phyloP scores from a whole-genome alignment of 768 basidiomycete species.

The Amanita polypyramis region DNA sequence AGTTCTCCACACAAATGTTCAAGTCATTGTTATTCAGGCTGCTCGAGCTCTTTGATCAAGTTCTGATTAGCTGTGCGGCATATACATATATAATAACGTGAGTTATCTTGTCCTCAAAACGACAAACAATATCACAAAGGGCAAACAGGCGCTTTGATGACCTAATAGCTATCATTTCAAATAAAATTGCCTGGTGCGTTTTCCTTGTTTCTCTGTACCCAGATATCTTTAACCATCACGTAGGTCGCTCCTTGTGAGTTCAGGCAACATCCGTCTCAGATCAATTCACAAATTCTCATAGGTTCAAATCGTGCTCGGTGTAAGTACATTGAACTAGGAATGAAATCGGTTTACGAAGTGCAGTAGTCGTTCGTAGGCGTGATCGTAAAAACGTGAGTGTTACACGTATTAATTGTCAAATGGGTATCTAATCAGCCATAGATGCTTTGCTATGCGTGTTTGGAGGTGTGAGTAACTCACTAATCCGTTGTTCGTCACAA shows the following conservation, averaged over 20 bases:
- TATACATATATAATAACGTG: constrained; percentile 49
- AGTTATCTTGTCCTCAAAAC: constrained; percentile 12
- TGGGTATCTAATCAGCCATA: constrained; percentile 12
- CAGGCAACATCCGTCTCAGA: not conserved
- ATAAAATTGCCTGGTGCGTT: constrained; percentile 25
- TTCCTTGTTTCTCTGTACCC: not conserved
- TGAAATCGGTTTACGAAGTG: not conserved
- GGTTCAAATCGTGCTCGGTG: constrained; percentile 25
- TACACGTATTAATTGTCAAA: not conserved
- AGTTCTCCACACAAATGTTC: not conserved
- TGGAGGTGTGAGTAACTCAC: constrained; percentile 41
- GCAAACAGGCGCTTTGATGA: constrained; percentile 26
- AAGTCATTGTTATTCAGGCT: constrained; percentile 19
- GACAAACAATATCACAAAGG: constrained; percentile 5
- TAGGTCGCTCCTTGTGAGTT: constrained; percentile 21
- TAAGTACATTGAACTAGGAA: constrained; percentile 13
- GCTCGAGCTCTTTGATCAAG: constrained; percentile 37
- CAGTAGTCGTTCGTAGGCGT: constrained; percentile 34
- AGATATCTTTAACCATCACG: not conserved
- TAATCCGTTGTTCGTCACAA: not conserved
- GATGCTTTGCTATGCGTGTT: constrained; percentile 48
- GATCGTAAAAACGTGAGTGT: constrained; percentile 44
- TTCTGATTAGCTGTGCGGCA: constrained; percentile 38
- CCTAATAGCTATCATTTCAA: constrained; percentile 16
- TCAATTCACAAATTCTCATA: not conserved